Percentiles rank a stretch among this genome's conserved stretches.
phyloP scores from a whole-genome alignment of 106 monocot species.

The Alisma plantagoaquatica region DNA sequence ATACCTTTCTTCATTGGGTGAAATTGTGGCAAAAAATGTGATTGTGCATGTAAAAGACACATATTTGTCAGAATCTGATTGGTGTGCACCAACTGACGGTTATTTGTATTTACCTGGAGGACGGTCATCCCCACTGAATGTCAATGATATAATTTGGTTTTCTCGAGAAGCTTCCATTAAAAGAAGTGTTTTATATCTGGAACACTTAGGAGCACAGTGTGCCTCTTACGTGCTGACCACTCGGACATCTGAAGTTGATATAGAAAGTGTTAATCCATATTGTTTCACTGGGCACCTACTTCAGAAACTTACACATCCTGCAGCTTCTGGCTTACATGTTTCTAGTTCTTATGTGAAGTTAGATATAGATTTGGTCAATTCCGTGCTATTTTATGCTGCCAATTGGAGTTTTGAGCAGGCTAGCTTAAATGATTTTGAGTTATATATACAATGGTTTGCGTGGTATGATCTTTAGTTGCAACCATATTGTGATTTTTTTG shows the following conservation, averaged over 20 bases:
- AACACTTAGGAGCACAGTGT: conserved; percentile 49
- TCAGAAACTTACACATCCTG: conserved; percentile 27
- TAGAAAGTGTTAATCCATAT: conserved; percentile 15
- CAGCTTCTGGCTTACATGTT: not conserved
- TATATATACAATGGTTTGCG: conserved; percentile 48
- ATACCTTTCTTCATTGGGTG: conserved; percentile 81
- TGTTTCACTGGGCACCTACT: conserved; percentile 29
- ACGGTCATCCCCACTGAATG: conserved; percentile 47
- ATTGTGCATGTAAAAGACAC: conserved; percentile 40
- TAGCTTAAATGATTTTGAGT: conserved; percentile 44
- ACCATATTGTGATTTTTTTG: conserved; percentile 55
- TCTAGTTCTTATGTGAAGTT: conserved; percentile 7
- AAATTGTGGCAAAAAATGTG: conserved; percentile 31
- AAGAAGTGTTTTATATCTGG: conserved; percentile 61
- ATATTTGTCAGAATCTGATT: conserved; percentile 24
- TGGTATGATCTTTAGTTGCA: conserved; percentile 34
- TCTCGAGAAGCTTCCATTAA: conserved; percentile 54
- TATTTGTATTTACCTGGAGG: conserved; percentile 56
- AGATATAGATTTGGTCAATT: conserved; percentile 26
- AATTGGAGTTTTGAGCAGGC: conserved; percentile 86
- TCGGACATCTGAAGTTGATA: conserved; percentile 1
- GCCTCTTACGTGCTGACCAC: conserved; percentile 36
- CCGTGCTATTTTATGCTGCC: conserved; percentile 71
- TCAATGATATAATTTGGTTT: conserved; percentile 44
- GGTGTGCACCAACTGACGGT: conserved; percentile 13